phyloP scores from a whole-genome alignment of 2,329 filamentous ascomycete species.

The Tympanopsis confertula region DNA sequence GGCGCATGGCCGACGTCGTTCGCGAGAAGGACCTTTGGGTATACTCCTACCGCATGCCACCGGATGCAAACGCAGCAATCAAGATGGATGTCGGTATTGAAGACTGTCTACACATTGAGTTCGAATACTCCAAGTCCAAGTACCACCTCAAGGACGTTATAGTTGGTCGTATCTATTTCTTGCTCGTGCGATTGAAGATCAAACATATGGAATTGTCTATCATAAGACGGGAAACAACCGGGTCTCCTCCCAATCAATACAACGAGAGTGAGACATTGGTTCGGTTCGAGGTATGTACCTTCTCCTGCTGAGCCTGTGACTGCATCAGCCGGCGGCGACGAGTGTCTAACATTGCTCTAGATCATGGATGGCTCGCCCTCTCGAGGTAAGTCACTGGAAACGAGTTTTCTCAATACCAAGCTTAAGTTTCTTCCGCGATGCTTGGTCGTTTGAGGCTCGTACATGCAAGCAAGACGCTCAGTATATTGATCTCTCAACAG shows the following conservation, averaged over 20 bases:
- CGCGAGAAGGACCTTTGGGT: constrained; percentile 99
- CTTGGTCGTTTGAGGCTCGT: too few relatives aligned
- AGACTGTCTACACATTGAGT: constrained; percentile 97
- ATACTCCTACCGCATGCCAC: constrained; percentile 94
- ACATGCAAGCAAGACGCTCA: too few relatives aligned
- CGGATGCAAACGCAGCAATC: constrained; percentile 95
- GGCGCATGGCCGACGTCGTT: constrained; percentile 94
- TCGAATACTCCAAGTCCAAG: constrained; percentile 98
- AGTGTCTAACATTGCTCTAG: constrained; percentile 22
- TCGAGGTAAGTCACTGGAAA: constrained; percentile 46
- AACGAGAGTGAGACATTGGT: constrained; percentile 98
- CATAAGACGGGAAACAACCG: constrained; percentile 91
- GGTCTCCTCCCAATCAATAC: constrained; percentile 94
- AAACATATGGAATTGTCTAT: constrained; percentile 99
- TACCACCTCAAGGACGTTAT: constrained; percentile 99
- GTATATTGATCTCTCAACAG: constrained; percentile 20
- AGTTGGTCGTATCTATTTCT: constrained; percentile 94
- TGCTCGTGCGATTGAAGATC: constrained; percentile 94
- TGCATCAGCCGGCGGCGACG: neutral
- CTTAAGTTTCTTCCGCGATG: too few relatives aligned
- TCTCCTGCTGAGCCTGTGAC: constrained; percentile 1
- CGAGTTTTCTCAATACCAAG: constrained; percentile 4
- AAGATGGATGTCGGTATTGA: constrained; percentile 99
- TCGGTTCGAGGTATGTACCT: constrained; percentile 65
- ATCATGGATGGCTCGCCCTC: constrained; percentile 99